These are phyloP conservation scores for Jimgerdemannia lactiflua DNA, from an alignment of 192 early-diverging fungal species.

Conservation along the genomic window DNA sequence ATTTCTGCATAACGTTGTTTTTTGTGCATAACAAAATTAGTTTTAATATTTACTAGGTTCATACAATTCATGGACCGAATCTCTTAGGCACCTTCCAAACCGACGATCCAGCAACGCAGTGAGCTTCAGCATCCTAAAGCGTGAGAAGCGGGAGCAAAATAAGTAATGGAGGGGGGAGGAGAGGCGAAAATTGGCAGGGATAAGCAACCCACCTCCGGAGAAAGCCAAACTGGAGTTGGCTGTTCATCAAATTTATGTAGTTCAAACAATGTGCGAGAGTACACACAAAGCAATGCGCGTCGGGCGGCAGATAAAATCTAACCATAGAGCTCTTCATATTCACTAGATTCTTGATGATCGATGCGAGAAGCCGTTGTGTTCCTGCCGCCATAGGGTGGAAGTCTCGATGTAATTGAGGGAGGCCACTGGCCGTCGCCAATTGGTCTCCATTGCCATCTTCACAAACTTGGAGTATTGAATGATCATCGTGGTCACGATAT, in stretches of 20 bases:
- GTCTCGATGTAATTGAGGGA: conserved; percentile 43
- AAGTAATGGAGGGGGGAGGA: neutral
- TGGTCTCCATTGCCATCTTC: conserved; percentile 37
- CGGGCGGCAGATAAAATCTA: conserved; percentile 38
- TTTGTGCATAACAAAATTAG: too few species aligned
- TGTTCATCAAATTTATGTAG: conserved; percentile 43
- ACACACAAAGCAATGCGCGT: conserved; percentile 34
- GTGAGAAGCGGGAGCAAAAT: too few species aligned
- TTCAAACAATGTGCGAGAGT: conserved; percentile 40
- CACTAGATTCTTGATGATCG: conserved; percentile 38
- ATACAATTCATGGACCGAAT: too few species aligned
- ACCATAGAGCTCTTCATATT: conserved; percentile 36
- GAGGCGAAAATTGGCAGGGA: neutral
- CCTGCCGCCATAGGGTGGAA: conserved; percentile 41
- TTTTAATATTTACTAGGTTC: too few species aligned
- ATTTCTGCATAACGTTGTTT: neutral
- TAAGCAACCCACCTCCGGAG: conserved; percentile 12
- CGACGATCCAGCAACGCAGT: conserved; percentile 36
- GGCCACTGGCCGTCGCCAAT: conserved; percentile 27
- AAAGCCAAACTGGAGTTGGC: conserved; percentile 34
- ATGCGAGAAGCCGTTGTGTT: conserved; percentile 48
- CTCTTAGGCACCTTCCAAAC: conserved; percentile 23
- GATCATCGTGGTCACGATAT: conserved; percentile 34
- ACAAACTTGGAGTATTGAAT: conserved; percentile 41
- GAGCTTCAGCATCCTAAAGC: conserved; percentile 24